Evolutionary conservation across 2,329 filamentous ascomycete species (phyloP).

Genomic region (Cyphellophora europaea): DNA sequence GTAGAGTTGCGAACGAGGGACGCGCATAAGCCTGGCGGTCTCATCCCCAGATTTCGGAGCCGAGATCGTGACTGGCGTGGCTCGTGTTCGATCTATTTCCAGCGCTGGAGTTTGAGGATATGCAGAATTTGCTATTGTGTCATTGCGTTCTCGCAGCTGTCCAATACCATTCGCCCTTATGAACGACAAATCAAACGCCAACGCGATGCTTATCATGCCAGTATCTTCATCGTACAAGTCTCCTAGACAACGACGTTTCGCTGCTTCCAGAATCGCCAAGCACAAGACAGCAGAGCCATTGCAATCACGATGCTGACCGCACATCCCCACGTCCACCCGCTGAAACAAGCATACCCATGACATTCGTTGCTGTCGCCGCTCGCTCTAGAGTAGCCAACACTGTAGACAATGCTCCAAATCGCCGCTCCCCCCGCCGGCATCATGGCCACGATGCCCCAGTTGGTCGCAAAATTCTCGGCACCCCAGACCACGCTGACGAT

Average conservation of each 20-base stretch:
- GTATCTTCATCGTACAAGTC: not conserved
- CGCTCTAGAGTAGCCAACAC: conserved; percentile 32
- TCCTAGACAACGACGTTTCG: conserved; percentile 60
- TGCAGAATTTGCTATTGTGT: not conserved
- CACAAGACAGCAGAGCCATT: conserved; percentile 61
- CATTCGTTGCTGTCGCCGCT: conserved; percentile 51
- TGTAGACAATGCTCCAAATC: conserved; percentile 86
- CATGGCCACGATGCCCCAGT: conserved; percentile 93
- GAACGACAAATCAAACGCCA: too few relatives aligned
- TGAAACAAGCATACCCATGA: conserved; percentile 74
- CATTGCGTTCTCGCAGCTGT: not conserved
- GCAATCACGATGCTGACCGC: conserved; percentile 68
- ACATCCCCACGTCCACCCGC: conserved; percentile 73
- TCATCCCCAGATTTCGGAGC: too few relatives aligned
- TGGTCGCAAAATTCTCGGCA: conserved; percentile 96
- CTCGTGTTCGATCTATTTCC: not conserved
- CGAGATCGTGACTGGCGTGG: not conserved
- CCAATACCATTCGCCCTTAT: too few relatives aligned
- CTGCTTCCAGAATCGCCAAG: conserved; percentile 78
- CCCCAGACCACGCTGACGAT: conserved; percentile 97
- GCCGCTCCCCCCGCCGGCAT: conserved; percentile 81
- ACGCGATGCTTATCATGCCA: too few relatives aligned
- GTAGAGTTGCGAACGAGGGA: too few relatives aligned
- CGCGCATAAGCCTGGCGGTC: too few relatives aligned
- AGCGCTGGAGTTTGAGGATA: not conserved